Evolutionary conservation across 129 eudicot species (phyloP).

Genomic region (Solidago caesia): DNA sequence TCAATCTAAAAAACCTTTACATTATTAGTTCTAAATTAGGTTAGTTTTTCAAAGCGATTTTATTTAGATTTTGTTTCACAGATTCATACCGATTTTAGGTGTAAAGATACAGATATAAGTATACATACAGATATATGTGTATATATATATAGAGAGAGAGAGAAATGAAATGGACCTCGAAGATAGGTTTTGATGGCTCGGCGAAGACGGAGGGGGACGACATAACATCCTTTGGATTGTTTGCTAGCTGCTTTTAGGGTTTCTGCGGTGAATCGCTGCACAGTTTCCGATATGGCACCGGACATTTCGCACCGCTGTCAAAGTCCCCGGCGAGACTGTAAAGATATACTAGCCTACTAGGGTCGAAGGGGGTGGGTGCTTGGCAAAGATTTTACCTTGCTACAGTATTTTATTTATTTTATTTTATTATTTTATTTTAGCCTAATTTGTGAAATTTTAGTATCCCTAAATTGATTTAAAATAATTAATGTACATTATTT

Average conservation of each 20-base stretch:
- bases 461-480: too few relatives aligned
- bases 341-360: slow-evolving; percentile 1
- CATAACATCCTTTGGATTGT: slow-evolving; percentile 64
- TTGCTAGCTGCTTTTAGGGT: slow-evolving; percentile 80
- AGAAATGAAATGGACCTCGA: slow-evolving; percentile 49
- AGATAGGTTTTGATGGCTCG: slow-evolving; percentile 70
- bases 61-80: not conserved
- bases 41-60: not conserved
- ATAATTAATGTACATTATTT: too few relatives aligned
- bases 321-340: too few relatives aligned
- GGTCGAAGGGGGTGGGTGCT: slow-evolving; percentile 8
- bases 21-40: not conserved
- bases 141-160: not conserved
- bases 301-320: slow-evolving; percentile 43
- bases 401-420: too few relatives aligned
- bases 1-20: not conserved
- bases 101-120: not conserved
- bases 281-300: slow-evolving; percentile 47
- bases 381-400: too few relatives aligned
- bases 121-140: not conserved
- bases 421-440: too few relatives aligned
- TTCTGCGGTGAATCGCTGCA: slow-evolving; percentile 74
- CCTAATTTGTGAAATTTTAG: too few relatives aligned
- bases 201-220: slow-evolving; percentile 81
- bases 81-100: too few relatives aligned